Percentiles rank a stretch among this genome's conserved stretches.
Evolutionary conservation across 805 yeast species (phyloP).

Genomic region (Yamadazyma sp.): DNA sequence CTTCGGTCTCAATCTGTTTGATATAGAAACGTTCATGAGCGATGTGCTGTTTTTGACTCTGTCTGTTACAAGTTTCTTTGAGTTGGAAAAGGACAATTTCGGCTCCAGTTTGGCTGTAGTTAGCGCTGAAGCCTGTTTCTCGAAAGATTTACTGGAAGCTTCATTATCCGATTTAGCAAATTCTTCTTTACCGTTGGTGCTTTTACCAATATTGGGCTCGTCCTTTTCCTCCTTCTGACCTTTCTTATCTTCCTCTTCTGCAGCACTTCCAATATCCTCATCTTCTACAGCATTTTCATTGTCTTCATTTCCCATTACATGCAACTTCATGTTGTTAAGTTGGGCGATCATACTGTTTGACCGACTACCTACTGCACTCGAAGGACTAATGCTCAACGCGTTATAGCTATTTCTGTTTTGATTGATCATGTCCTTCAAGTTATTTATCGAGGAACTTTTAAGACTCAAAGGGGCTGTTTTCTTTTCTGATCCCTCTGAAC

Average conservation of each 20-base stretch:
- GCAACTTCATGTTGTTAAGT: constrained; percentile 9
- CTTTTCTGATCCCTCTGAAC: constrained; percentile 16
- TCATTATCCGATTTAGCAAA: too few relatives aligned
- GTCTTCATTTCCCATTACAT: constrained; percentile 10
- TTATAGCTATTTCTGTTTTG: constrained; percentile 19
- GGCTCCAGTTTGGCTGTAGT: not conserved
- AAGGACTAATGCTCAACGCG: constrained; percentile 18
- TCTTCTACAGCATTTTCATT: constrained; percentile 24
- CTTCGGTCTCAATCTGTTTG: constrained; percentile 8
- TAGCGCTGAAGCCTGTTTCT: too few relatives aligned
- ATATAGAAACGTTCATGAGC: constrained; percentile 10
- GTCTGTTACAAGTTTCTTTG: not conserved
- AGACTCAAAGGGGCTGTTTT: constrained; percentile 13
- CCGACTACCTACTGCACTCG: constrained; percentile 16
- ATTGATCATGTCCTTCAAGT: constrained; percentile 23
- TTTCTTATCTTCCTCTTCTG: constrained; percentile 25
- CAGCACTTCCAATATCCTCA: constrained; percentile 19
- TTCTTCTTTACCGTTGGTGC: too few relatives aligned
- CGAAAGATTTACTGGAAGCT: too few relatives aligned
- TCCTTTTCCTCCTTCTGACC: too few relatives aligned
- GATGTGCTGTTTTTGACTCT: constrained; percentile 7
- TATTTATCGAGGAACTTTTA: constrained; percentile 20
- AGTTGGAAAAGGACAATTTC: not conserved
- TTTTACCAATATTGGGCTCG: too few relatives aligned
- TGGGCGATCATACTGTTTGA: constrained; percentile 16